phyloP scores from a whole-genome alignment of 2,329 filamentous ascomycete species.

The Phyllosticta citriasiana region DNA sequence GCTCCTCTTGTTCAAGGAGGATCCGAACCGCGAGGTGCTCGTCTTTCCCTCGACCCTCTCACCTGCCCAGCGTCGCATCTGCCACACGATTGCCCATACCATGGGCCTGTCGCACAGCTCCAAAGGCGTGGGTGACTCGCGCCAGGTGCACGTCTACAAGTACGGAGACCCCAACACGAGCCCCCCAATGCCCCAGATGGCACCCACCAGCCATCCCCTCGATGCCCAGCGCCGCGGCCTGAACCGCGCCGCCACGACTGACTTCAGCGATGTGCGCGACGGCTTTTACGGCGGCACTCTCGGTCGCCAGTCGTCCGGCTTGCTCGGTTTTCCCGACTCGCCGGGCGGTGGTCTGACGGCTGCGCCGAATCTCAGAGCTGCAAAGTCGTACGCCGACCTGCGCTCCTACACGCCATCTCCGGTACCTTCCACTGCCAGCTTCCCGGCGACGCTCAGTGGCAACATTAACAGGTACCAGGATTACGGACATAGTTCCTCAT shows the following conservation, averaged over 20 bases:
- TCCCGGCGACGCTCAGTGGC: constrained; percentile 57
- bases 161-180: constrained; percentile 50
- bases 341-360: constrained; percentile 53
- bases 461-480: constrained; percentile 52
- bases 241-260: constrained; percentile 92
- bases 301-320: constrained; percentile 67
- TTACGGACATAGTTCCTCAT: constrained; percentile 46
- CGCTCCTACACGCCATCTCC: constrained; percentile 93
- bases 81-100: constrained; percentile 90
- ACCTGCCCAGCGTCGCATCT: constrained; percentile 75
- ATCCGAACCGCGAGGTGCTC: constrained; percentile 64
- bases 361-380: constrained; percentile 73
- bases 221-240: constrained; percentile 76
- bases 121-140: constrained; percentile 74
- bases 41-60: constrained; percentile 74
- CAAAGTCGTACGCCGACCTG: constrained; percentile 93
- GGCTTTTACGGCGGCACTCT: constrained; percentile 67
- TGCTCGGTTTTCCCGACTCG: constrained; percentile 74
- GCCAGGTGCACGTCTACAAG: constrained; percentile 85
- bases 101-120: constrained; percentile 88
- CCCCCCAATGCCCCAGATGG: constrained; percentile 51
- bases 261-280: constrained; percentile 75
- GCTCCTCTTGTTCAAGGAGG: constrained; percentile 78
- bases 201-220: constrained; percentile 51
- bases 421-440: constrained; percentile 80